phyloP scores from a whole-genome alignment of 768 basidiomycete species.

The Gloeopeniophorella convolvens region DNA sequence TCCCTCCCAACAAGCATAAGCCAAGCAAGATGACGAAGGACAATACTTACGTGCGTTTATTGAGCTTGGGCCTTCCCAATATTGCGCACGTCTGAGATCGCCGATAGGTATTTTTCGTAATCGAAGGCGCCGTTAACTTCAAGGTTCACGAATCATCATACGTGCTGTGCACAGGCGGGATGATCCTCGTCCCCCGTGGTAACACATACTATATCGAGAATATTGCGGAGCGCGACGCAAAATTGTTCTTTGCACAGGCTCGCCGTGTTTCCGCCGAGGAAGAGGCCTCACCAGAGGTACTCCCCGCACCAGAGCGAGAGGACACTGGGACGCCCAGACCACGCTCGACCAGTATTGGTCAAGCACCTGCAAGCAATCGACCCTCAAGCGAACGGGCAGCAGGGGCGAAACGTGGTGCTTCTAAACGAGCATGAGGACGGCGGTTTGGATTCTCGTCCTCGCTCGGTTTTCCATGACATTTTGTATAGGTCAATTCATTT shows the following conservation, averaged over 20 bases:
- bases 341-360: constrained; percentile 15
- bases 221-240: constrained; percentile 70
- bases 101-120: constrained; percentile 67
- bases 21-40: constrained; percentile 86
- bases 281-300: constrained; percentile 17
- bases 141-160: constrained; percentile 75
- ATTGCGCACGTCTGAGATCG: neutral
- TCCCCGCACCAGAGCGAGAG: constrained; percentile 13
- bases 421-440: constrained; percentile 5
- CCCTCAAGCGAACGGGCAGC: constrained; percentile 13
- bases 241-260: constrained; percentile 90
- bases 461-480: no score
- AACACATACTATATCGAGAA: constrained; percentile 91
- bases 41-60: constrained; percentile 75
- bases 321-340: constrained; percentile 1
- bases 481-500: neutral
- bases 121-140: constrained; percentile 85
- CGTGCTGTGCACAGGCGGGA: constrained; percentile 73
- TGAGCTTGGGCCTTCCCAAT: constrained; percentile 12
- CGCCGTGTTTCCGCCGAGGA: constrained; percentile 40
- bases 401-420: constrained; percentile 5
- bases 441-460: no score
- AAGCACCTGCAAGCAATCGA: constrained; percentile 13
- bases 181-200: constrained; percentile 91
- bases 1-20: constrained; percentile 77